phyloP scores from a whole-genome alignment of 2,329 filamentous ascomycete species.

The Sarocladium strictum region DNA sequence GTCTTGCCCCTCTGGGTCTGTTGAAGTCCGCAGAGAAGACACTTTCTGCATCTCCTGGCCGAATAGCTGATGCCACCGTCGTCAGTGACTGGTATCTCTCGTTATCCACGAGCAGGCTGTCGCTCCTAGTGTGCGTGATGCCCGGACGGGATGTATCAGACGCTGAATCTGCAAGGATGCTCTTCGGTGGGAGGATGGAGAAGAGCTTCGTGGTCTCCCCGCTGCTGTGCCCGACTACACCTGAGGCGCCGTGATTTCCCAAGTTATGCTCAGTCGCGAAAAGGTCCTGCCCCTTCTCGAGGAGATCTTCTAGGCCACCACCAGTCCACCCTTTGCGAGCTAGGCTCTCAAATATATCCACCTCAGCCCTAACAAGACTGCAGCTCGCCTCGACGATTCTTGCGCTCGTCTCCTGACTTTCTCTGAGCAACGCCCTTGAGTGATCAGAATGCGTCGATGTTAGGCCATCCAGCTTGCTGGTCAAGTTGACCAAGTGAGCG shows the following conservation, averaged over 20 bases:
- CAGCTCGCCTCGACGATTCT: conserved; percentile 60
- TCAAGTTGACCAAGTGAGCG: conserved; percentile 58
- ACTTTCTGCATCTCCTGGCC: conserved; percentile 37
- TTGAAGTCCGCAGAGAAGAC: conserved; percentile 50
- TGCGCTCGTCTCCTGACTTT: conserved; percentile 59
- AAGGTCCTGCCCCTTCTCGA: conserved; percentile 58
- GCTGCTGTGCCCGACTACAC: conserved; percentile 21
- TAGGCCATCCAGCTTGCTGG: conserved; percentile 54
- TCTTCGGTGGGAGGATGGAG: conserved; percentile 58
- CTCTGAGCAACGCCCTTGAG: conserved; percentile 51
- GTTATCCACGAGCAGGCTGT: conserved; percentile 45
- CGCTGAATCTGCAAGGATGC: conserved; percentile 50
- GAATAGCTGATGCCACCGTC: conserved; percentile 32
- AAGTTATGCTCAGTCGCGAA: conserved; percentile 37
- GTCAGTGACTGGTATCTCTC: conserved; percentile 54
- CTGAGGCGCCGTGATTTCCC: conserved; percentile 16
- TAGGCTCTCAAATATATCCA: conserved; percentile 63
- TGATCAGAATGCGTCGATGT: conserved; percentile 56
- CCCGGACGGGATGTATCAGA: conserved; percentile 28
- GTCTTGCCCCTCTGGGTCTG: conserved; percentile 46
- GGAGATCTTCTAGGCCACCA: conserved; percentile 58
- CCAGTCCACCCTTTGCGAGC: conserved; percentile 63
- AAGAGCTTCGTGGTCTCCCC: conserved; percentile 47
- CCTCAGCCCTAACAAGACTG: conserved; percentile 60
- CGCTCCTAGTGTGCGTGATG: conserved; percentile 36